Conservation (phyloP, 306 rosid genomes). For the Trichosanthes cucumerina region DNA sequence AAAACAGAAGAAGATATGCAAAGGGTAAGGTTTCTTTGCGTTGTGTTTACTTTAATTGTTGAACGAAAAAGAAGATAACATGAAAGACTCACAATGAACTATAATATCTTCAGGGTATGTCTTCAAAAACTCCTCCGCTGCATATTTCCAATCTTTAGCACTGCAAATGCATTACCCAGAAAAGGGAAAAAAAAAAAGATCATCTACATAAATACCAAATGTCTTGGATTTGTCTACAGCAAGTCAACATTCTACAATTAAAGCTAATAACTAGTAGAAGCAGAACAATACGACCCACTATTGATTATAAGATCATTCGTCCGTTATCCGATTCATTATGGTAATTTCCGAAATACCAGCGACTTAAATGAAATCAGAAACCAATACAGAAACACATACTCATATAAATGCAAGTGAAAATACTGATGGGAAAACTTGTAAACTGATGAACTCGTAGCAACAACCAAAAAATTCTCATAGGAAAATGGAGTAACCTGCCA, state of each 20-base stretch:
- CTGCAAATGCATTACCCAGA: constrained; percentile 25
- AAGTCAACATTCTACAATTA: background rate
- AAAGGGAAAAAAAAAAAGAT: background rate
- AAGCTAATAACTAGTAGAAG: background rate
- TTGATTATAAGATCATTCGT: background rate
- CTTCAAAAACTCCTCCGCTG: constrained; percentile 53
- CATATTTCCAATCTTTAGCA: constrained; percentile 71
- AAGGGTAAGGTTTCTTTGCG: background rate
- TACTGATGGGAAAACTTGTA: background rate
- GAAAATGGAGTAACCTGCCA: constrained; percentile 43
- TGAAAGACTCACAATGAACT: constrained; percentile 62
- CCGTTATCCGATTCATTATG: background rate
- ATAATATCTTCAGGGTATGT: constrained; percentile 49
- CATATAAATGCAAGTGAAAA: background rate
- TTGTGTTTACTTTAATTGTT: background rate
- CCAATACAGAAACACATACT: background rate
- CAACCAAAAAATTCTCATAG: background rate
- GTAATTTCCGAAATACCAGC: background rate
- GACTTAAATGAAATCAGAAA: background rate
- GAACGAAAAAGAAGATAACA: background rate
- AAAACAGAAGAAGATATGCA: background rate
- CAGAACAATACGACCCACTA: background rate
- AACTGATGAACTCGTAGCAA: background rate
- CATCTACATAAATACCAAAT: background rate
- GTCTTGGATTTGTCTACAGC: background rate